Base-by-base conservation (phyloP, 2,329 filamentous ascomycete species). In the Hypoxylon sp. region DNA sequence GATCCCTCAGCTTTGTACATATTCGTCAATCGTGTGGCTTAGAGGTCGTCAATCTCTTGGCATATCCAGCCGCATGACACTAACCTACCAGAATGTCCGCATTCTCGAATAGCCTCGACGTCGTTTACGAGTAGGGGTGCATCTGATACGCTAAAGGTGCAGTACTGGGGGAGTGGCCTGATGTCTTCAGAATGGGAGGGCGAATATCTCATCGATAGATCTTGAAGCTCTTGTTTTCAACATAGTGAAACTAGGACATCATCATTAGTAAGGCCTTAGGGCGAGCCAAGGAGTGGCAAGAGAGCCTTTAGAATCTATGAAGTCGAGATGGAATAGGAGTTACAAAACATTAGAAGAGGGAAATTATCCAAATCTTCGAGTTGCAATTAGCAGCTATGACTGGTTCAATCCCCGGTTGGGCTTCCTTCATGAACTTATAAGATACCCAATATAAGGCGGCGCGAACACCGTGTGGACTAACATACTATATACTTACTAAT, bases 361-460 rank as follows among this genome's bases (percentile, higher is more conserved):
- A 41, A 41, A 41, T 6, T 6, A n/a, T 39, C 34, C 13, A 17
- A 39, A 32, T 32, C 30, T 10, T 34, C 11, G 6, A 34, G 39
- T 20, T 10, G 17, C 17, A 43, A 10, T 5, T 20, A 4, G 7
- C 20, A 4, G 7, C 20, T 10, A 10, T 6, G 8, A 22, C 22
- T 22, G 15, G 22, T n/a, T n/a, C n/a, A n/a, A 47, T 24, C n/a
- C 17, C 1, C 22, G 15, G 24, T 64, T 54, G 44, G 64, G 64
- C 57, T 37, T 52, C 51, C 24, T 39, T 28, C 11, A 39, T 8
- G 37, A 43, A 30, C 60, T 61, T 67, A 67, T 54, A 58, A 64
- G 64, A 52, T 59, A 64, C 57, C 64, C 51, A 59, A 64, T 67
- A 67, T 66, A 66, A 57, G n/a, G 20, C 37, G 53, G 41, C 58